These are phyloP conservation scores for Chlorella variabilis DNA, from an alignment of 163 green algal genomes.

Conservation along the genomic window DNA sequence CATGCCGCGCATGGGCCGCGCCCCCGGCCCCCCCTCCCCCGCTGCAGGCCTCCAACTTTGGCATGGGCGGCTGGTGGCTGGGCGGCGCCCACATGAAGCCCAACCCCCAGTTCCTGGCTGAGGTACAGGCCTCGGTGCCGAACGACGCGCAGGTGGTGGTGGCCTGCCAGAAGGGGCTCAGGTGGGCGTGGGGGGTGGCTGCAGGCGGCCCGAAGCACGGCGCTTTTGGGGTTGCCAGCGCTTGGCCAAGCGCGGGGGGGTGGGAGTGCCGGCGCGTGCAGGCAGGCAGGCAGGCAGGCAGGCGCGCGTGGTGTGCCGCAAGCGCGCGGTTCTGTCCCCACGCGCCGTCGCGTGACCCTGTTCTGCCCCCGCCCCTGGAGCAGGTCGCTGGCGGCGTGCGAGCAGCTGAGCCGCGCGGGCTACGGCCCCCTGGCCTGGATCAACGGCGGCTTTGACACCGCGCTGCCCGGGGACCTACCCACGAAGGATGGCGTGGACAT, in stretches of 20 bases:
- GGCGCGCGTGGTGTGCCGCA: background rate
- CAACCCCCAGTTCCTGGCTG: constrained; percentile 80
- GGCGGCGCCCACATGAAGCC: constrained; percentile 89
- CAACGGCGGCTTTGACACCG: constrained; percentile 91
- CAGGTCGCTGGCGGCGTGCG: constrained; percentile 81
- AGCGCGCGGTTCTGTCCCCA: no score
- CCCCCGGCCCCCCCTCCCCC: background rate
- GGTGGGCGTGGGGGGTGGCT: constrained; percentile 34
- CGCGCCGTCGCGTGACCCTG: no score
- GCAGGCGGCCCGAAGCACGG: no score
- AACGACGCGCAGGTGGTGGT: constrained; percentile 74
- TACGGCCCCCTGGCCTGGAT: constrained; percentile 89
- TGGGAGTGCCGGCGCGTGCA: background rate
- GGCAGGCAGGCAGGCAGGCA: background rate
- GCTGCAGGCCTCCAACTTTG: constrained; percentile 76
- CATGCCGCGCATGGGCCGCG: background rate
- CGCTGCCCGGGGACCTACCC: constrained; percentile 56
- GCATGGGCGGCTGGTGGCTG: constrained; percentile 91
- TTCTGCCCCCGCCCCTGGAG: background rate
- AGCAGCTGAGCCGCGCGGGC: constrained; percentile 74
- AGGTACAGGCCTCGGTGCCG: constrained; percentile 78
- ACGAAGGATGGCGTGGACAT: constrained; percentile 43
- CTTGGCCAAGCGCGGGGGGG: background rate
- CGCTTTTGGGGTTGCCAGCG: no score
- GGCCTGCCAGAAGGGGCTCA: constrained; percentile 80